Conservation (phyloP, 352 stramenopile genomes). For the Blastocystis sp. region DNA sequence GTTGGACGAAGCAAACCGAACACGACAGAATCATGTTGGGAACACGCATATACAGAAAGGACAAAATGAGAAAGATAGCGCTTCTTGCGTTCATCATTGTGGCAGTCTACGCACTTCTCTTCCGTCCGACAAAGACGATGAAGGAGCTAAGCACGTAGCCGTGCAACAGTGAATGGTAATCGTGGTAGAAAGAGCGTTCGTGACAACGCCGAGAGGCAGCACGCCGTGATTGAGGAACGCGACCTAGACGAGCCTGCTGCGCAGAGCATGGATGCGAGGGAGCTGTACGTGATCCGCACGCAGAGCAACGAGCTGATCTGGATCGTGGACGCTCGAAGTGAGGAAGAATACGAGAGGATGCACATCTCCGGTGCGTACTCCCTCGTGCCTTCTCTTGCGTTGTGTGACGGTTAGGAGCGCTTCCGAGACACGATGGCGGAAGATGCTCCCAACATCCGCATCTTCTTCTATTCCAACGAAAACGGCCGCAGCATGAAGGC, state of each 20-base stretch:
- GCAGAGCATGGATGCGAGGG: slow-evolving; percentile 11
- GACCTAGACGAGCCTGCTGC: background rate
- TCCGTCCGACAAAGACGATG: slow-evolving; percentile 33
- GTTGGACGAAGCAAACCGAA: slow-evolving; percentile 18
- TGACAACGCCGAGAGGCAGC: background rate
- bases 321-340: slow-evolving; percentile 37
- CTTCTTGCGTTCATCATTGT: background rate
- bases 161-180: background rate
- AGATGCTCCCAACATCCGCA: slow-evolving; percentile 38
- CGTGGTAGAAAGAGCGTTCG: background rate
- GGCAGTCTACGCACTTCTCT: background rate
- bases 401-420: slow-evolving; percentile 11
- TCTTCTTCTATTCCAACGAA: slow-evolving; percentile 69
- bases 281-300: slow-evolving; percentile 50
- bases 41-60: slow-evolving; percentile 56
- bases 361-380: slow-evolving; percentile 20
- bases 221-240: background rate
- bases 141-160: slow-evolving; percentile 1
- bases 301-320: slow-evolving; percentile 42
- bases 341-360: slow-evolving; percentile 13
- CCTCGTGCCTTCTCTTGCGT: background rate
- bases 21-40: slow-evolving; percentile 26
- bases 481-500: slow-evolving; percentile 4
- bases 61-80: background rate
- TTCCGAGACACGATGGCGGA: slow-evolving; percentile 17